These are phyloP conservation scores for Parathielavia hyrcaniae DNA, from an alignment of 495 filamentous ascomycete genomes.

Conservation along the genomic window DNA sequence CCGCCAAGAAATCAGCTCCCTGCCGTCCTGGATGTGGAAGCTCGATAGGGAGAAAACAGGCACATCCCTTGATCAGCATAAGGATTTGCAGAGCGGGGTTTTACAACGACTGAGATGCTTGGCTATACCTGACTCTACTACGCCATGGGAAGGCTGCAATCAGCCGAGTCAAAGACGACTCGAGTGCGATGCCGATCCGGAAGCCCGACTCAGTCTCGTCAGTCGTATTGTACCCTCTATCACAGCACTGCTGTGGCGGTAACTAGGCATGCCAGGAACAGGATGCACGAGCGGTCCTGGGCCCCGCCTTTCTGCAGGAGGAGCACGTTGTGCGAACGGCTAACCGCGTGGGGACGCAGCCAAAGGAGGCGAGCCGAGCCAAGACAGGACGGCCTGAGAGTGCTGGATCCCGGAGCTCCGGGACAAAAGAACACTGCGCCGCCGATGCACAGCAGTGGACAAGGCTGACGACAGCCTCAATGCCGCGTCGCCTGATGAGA, in stretches of 20 bases:
- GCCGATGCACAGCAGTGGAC: background rate
- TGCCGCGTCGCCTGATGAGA: background rate
- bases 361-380: background rate
- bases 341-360: background rate
- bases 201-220: background rate
- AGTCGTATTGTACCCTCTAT: too few species aligned
- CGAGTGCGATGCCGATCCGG: background rate
- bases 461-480: conserved; percentile 7
- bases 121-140: too few species aligned
- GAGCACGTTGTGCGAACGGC: background rate
- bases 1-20: too few species aligned
- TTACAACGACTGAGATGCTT: too few species aligned
- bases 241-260: too few species aligned
- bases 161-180: background rate
- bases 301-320: conserved; percentile 7
- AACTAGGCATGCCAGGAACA: conserved; percentile 8
- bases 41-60: too few species aligned
- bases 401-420: background rate
- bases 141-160: background rate
- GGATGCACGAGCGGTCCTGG: conserved; percentile 14
- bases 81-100: background rate
- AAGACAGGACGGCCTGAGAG: background rate
- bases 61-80: too few species aligned
- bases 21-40: too few species aligned
- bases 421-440: background rate